phyloP scores from a whole-genome alignment of 2,329 filamentous ascomycete genomes.

The Chaetomium sp. region DNA sequence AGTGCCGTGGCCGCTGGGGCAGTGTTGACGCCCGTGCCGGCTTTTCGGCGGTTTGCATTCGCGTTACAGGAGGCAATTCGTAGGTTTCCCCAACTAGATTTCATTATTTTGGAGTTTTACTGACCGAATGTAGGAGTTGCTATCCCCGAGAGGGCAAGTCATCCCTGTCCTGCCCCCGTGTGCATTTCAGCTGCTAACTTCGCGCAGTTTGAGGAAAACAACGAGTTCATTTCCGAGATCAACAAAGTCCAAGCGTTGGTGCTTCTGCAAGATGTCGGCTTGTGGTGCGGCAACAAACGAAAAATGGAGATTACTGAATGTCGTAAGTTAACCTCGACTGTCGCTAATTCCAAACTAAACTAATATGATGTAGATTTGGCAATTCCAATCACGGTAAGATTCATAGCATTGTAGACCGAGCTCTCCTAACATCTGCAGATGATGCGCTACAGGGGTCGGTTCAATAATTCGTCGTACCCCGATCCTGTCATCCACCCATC shows the following conservation, averaged over 20 bases:
- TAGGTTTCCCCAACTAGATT: conserved; percentile 20
- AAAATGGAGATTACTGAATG: conserved; percentile 53
- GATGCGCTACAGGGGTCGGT: conserved; percentile 52
- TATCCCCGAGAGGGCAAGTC: conserved; percentile 28
- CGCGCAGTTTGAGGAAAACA: conserved; percentile 43
- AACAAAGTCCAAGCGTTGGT: conserved; percentile 45
- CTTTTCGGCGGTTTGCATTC: conserved; percentile 55
- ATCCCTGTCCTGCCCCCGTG: neutral
- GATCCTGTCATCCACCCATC: conserved; percentile 43
- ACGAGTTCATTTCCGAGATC: conserved; percentile 39
- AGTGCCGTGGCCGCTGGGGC: conserved; percentile 56
- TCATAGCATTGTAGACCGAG: neutral
- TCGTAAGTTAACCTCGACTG: conserved; percentile 30
- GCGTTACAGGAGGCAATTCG: conserved; percentile 48
- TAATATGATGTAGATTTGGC: conserved; percentile 21
- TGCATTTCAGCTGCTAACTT: neutral
- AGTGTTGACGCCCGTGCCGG: conserved; percentile 48
- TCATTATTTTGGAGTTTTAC: neutral
- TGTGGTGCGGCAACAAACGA: conserved; percentile 49
- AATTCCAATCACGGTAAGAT: conserved; percentile 23
- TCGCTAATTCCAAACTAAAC: neutral
- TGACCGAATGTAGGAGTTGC: conserved; percentile 25
- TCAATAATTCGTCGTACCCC: conserved; percentile 49
- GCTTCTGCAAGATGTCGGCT: conserved; percentile 42
- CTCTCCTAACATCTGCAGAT: conserved; percentile 31